phyloP scores from a whole-genome alignment of 2,329 filamentous ascomycete genomes.

The Conoideocrella luteorostrata region DNA sequence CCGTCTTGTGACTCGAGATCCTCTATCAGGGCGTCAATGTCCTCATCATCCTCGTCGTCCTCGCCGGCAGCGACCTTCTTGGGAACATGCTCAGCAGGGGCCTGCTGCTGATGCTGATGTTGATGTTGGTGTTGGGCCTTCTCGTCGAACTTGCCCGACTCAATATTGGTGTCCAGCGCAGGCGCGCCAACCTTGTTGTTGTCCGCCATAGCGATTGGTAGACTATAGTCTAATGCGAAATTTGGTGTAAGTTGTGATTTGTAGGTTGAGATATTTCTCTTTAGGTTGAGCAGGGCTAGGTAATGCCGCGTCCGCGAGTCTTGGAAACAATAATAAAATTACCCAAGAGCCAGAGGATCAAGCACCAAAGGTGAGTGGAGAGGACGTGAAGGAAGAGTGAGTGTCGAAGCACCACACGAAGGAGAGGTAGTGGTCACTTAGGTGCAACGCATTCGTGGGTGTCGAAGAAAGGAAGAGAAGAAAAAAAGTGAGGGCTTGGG shows the following conservation, averaged over 20 bases:
- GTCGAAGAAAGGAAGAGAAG: slow-evolving; percentile 28
- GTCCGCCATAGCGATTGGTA: slow-evolving; percentile 37
- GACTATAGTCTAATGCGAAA: no score
- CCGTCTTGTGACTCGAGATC: slow-evolving; percentile 80
- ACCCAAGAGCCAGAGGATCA: slow-evolving; percentile 6
- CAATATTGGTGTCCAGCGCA: slow-evolving; percentile 58
- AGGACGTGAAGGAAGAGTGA: slow-evolving; percentile 14
- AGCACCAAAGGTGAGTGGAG: slow-evolving; percentile 8
- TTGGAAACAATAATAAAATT: slow-evolving; percentile 6
- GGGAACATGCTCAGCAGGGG: slow-evolving; percentile 25
- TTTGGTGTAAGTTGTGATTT: no score
- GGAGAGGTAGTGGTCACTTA: slow-evolving; percentile 34
- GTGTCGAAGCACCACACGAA: slow-evolving; percentile 42
- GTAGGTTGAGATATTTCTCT: slow-evolving; percentile 5
- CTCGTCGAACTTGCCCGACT: slow-evolving; percentile 60
- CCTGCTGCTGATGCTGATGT: slow-evolving; percentile 13
- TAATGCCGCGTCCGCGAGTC: slow-evolving; percentile 1
- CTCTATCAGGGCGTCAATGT: slow-evolving; percentile 81
- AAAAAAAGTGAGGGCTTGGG: slow-evolving; percentile 15
- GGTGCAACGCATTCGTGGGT: slow-evolving; percentile 45
- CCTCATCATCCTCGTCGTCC: slow-evolving; percentile 68
- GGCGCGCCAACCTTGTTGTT: slow-evolving; percentile 48
- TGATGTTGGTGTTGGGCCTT: slow-evolving; percentile 37
- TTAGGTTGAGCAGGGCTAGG: slow-evolving; percentile 3
- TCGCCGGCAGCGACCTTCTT: slow-evolving; percentile 42